These are phyloP conservation scores for Scorias spongiosa DNA, from an alignment of 2,329 filamentous ascomycete species.

Conservation along the genomic window DNA sequence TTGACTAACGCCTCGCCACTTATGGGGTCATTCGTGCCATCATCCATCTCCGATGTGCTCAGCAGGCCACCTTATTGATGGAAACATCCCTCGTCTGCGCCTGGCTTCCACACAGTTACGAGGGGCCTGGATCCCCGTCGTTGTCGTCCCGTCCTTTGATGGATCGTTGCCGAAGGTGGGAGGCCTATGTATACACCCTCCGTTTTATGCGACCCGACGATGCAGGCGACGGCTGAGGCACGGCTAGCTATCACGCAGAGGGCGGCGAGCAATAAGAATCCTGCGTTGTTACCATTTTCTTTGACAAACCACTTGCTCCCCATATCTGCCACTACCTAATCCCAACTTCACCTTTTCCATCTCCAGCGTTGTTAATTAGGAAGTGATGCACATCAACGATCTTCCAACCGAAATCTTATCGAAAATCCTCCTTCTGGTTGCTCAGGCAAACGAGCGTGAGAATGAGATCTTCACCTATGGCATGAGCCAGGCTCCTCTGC, in stretches of 20 bases:
- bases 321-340: not conserved
- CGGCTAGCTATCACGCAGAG: not conserved
- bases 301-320: not conserved
- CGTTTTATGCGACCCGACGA: not conserved
- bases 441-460: constrained; percentile 32
- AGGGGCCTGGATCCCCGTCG: no score
- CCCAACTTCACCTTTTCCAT: no score
- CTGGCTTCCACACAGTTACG: no score
- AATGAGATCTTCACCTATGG: constrained; percentile 38
- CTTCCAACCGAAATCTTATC: constrained; percentile 38
- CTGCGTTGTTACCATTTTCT: not conserved
- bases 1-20: not conserved
- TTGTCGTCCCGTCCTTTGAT: no score
- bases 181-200: no score
- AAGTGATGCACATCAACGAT: constrained; percentile 27
- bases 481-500: constrained; percentile 33
- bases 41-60: no score
- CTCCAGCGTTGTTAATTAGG: no score
- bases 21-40: not conserved
- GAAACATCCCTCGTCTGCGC: no score
- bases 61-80: no score
- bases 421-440: constrained; percentile 34
- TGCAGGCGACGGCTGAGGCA: not conserved
- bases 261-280: not conserved
- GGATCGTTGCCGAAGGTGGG: no score